Percentiles rank a stretch among this genome's conserved stretches.
These are phyloP conservation scores for Cryptococcus floricola DNA, from an alignment of 1,284 basidiomycete species.

Conservation along the genomic window DNA sequence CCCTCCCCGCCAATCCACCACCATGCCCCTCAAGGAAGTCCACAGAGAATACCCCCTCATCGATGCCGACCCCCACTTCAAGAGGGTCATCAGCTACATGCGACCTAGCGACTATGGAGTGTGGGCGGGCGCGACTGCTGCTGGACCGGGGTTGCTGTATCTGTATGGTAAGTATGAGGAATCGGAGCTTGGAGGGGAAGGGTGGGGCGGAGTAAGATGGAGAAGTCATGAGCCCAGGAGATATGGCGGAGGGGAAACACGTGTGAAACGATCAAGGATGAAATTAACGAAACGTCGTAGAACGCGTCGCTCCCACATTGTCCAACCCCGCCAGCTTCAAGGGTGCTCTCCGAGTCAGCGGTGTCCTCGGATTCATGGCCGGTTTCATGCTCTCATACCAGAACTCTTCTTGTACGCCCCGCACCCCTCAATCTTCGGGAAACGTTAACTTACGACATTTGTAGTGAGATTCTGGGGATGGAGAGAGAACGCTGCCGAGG, in stretches of 20 bases:
- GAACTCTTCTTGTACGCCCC: constrained; percentile 68
- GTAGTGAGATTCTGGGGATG: constrained; percentile 95
- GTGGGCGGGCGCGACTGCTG: constrained; percentile 77
- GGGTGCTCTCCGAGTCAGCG: constrained; percentile 53
- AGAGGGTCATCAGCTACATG: constrained; percentile 84
- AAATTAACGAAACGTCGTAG: constrained; percentile 6
- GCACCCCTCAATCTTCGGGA: not conserved
- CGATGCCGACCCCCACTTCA: constrained; percentile 87
- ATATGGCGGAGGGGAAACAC: not conserved
- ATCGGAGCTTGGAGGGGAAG: not conserved
- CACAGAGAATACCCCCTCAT: constrained; percentile 64
- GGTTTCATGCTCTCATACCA: constrained; percentile 96
- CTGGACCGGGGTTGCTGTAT: constrained; percentile 36
- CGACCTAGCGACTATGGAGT: constrained; percentile 79
- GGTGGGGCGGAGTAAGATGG: not conserved
- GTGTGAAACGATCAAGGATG: not conserved
- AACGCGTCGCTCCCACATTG: constrained; percentile 22
- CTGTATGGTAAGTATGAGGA: constrained; percentile 32
- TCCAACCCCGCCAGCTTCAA: constrained; percentile 34
- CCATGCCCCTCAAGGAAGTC: constrained; percentile 25
- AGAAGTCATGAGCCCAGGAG: not conserved
- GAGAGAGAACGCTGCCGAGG: constrained; percentile 83
- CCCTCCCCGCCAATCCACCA: not conserved
- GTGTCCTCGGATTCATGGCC: constrained; percentile 67
- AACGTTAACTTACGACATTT: constrained; percentile 6